Conservation (phyloP, 257 asterid genomes). For the Solanum appendiculatum region DNA sequence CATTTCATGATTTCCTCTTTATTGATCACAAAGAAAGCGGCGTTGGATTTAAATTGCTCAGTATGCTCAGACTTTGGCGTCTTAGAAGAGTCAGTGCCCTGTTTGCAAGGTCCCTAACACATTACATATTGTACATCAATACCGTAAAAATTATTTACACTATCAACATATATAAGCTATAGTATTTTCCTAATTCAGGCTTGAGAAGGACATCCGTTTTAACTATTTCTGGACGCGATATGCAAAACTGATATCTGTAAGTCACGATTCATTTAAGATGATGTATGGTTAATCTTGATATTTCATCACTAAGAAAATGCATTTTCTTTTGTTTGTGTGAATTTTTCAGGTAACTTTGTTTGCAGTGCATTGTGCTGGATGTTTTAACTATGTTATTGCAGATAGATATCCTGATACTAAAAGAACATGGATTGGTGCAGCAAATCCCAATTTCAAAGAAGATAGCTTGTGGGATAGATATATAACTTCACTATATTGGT, state of each 20-base stretch:
- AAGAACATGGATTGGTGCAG: slow-evolving; percentile 52
- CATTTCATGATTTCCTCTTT: slow-evolving; percentile 63
- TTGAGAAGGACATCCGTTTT: slow-evolving; percentile 88
- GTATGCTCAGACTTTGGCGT: slow-evolving; percentile 96
- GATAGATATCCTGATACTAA: slow-evolving; percentile 28
- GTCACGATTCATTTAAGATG: not conserved
- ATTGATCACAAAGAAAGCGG: slow-evolving; percentile 42
- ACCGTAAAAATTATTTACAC: not conserved
- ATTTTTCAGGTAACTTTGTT: slow-evolving; percentile 42
- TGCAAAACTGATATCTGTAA: slow-evolving; percentile 68
- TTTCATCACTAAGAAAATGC: not conserved
- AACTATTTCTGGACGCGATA: slow-evolving; percentile 91
- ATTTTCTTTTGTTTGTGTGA: not conserved
- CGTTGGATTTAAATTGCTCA: slow-evolving; percentile 53
- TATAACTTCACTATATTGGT: slow-evolving; percentile 50
- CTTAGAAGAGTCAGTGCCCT: slow-evolving; percentile 82
- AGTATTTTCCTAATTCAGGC: slow-evolving; percentile 25
- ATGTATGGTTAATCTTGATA: not conserved
- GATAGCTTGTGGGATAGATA: slow-evolving; percentile 39
- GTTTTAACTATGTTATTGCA: slow-evolving; percentile 45
- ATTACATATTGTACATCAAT: not conserved
- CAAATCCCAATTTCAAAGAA: slow-evolving; percentile 33
- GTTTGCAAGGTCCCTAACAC: slow-evolving; percentile 51
- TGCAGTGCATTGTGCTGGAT: slow-evolving; percentile 52
- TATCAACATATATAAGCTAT: not conserved